Evolutionary conservation across 2,329 filamentous ascomycete genomes (phyloP), one percentile per base, ranked within the genome.

Genomic region (Colletotrichum simmondsii): DNA sequence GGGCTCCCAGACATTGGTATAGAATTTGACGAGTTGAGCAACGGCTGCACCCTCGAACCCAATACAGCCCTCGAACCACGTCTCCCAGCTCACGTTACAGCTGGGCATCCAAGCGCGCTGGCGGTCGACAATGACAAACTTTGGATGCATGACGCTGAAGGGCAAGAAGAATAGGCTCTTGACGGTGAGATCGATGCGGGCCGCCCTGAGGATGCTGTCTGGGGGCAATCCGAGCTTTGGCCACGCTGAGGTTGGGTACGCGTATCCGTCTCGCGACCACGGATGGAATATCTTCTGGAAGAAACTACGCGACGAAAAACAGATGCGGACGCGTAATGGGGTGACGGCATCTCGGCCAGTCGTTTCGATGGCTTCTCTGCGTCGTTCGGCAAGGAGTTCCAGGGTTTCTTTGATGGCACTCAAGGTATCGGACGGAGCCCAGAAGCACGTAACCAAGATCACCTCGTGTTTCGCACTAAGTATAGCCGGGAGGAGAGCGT

Each of bases 101-200:
- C 92, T 95, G 0, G 94, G 94, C 11, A 97, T 81, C 77, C 92
- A 92, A 0, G 92, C 92, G 2, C 83, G 86, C 37, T 85, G 80
- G 0, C 92, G 87, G 79, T 97, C 94, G 1, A 96, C 81, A 16
- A 97, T 86, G 49, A 96, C 86, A 76, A 94, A 96, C 78, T 97
- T 97, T 0, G 94, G 92, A 79, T 97, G 94, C 91, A 97, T 93
- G n/a, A 97, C 92, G 77, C 93, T 94, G 72, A 97, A 91, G 0
- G 94, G 94, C 2, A 92, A 85, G 74, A 96, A 91, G 81, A 97
- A 97, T 8, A 96, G 85, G 74, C 91, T 94, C 84, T 95, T 95
- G 68, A 95, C 89, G 0, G 87, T 85, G 42, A 97, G 78, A 65
- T 95, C 89, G 22, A 97, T 87, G 3, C 90, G 90, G 0, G 83